A percentile compares a stretch with the other conserved stretches of the same genome.
These are phyloP conservation scores for Fusarium sterilihyphosum DNA, from an alignment of 2,329 filamentous ascomycete species.

Conservation along the genomic window DNA sequence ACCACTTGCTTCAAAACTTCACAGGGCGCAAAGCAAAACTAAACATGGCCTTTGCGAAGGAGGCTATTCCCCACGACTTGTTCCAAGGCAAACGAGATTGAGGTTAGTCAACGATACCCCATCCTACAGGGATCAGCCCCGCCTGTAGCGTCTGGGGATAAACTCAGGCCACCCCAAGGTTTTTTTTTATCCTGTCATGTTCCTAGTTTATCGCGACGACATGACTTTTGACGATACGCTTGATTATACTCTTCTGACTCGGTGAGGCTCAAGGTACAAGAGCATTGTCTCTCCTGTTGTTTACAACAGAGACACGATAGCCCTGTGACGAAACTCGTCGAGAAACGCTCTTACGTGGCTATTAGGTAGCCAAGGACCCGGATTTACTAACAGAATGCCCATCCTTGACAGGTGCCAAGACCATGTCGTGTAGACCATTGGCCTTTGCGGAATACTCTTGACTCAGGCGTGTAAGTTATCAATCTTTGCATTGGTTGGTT, in stretches of 20 bases:
- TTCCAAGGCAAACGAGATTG: constrained; percentile 40
- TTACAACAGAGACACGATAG: not conserved
- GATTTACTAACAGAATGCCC: constrained; percentile 42
- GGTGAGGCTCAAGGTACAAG: not conserved
- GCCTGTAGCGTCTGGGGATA: constrained; percentile 28
- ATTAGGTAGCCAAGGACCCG: constrained; percentile 33
- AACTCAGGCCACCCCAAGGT: constrained; percentile 30
- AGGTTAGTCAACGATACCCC: constrained; percentile 36
- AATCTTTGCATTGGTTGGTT: constrained; percentile 28
- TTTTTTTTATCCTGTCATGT: constrained; percentile 23
- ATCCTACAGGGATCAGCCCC: constrained; percentile 9
- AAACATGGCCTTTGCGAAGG: constrained; percentile 19
- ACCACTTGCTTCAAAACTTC: constrained; percentile 23
- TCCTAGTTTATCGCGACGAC: constrained; percentile 19
- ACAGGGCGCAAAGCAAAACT: constrained; percentile 24
- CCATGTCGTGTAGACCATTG: constrained; percentile 20
- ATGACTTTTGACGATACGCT: not conserved
- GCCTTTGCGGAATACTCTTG: constrained; percentile 1
- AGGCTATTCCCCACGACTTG: constrained; percentile 26
- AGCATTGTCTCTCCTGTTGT: not conserved
- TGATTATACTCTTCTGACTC: constrained; percentile 17
- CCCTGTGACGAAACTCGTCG: constrained; percentile 3
- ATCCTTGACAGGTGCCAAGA: constrained; percentile 33
- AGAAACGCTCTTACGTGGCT: constrained; percentile 40
- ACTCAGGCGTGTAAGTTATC: constrained; percentile 27